phyloP scores from a whole-genome alignment of 768 basidiomycete species.

The Phaeotremella fagi region DNA sequence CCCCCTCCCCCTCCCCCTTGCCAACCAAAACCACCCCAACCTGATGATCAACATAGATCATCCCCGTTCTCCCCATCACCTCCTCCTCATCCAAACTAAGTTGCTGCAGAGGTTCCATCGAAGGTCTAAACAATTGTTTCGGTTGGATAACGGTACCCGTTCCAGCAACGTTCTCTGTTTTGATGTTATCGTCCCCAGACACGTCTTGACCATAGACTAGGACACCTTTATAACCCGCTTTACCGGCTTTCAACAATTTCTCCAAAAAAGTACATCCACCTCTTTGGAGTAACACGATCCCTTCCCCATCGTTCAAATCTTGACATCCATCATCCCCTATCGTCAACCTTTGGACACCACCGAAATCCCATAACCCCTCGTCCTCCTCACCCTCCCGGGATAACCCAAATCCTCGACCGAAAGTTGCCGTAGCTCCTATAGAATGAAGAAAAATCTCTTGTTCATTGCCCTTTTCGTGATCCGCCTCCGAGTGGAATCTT shows the following conservation, averaged over 20 bases:
- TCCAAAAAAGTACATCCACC: conserved; percentile 84
- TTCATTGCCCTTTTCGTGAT: too few species aligned
- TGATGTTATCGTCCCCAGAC: neutral
- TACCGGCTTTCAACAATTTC: conserved; percentile 67
- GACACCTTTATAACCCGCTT: conserved; percentile 70
- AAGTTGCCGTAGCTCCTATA: conserved; percentile 62
- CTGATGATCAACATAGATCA: conserved; percentile 30
- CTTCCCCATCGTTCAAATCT: neutral
- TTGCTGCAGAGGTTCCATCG: neutral
- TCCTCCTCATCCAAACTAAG: neutral
- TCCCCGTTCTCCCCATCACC: conserved; percentile 21
- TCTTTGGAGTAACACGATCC: conserved; percentile 56
- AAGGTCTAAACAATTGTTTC: conserved; percentile 1
- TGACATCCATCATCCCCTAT: conserved; percentile 8
- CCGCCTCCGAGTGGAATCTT: too few species aligned
- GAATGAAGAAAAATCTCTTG: conserved; percentile 53
- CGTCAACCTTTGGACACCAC: conserved; percentile 2
- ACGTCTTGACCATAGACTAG: conserved; percentile 56
- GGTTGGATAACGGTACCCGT: neutral
- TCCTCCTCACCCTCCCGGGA: neutral
- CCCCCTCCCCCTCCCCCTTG: conserved; percentile 5
- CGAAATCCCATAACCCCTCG: conserved; percentile 10
- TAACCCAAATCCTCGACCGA: conserved; percentile 58
- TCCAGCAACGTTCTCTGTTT: neutral
- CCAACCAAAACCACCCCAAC: conserved; percentile 21